Evolutionary conservation across 2,329 filamentous ascomycete genomes (phyloP).

Genomic region (Fusarium sp.): DNA sequence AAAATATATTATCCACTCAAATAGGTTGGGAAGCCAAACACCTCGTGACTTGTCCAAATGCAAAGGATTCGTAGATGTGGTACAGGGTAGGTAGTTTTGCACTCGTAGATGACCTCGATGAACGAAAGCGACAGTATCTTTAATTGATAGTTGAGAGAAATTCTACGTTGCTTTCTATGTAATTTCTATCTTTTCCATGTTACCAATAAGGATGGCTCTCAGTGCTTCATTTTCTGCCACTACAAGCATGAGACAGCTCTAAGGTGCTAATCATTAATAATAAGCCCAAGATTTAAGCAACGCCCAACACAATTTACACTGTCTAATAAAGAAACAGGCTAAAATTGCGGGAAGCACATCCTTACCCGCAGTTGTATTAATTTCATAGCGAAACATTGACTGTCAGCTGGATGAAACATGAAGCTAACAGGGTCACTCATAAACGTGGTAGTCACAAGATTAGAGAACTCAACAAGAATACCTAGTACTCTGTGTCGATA

Average conservation of each 20-base stretch:
- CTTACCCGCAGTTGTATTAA: not conserved
- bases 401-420: slow-evolving; percentile 22
- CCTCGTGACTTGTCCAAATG: not conserved
- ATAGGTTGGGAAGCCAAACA: not conserved
- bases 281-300: not conserved
- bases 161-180: not conserved
- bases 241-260: not conserved
- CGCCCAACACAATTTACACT: not conserved
- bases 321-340: not conserved
- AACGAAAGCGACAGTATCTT: not conserved
- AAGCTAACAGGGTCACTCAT: slow-evolving; percentile 1
- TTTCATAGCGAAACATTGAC: slow-evolving; percentile 6
- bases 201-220: too few relatives aligned
- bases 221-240: not conserved
- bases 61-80: not conserved
- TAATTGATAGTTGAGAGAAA: not conserved
- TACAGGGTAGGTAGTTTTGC: not conserved
- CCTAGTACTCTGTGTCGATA: not conserved
- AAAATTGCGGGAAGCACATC: not conserved
- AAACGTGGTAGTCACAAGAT: slow-evolving; percentile 13
- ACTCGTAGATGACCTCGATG: not conserved
- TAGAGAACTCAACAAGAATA: not conserved
- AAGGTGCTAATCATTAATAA: not conserved
- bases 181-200: not conserved
- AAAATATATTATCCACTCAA: not conserved